These are phyloP conservation scores for Candida pseudofarinosa DNA, from an alignment of 805 yeast species.

Conservation along the genomic window DNA sequence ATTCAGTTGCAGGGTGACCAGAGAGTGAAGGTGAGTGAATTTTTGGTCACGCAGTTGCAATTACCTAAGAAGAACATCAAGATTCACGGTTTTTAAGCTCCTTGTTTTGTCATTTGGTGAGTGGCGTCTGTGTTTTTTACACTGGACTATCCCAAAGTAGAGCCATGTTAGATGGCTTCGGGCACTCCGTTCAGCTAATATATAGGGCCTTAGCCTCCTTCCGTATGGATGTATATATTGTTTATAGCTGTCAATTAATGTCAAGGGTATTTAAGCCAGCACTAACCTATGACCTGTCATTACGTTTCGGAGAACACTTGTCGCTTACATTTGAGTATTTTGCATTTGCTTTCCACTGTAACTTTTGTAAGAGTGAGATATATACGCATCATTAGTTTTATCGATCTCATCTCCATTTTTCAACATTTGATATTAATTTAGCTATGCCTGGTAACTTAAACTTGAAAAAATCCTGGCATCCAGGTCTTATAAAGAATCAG, in stretches of 20 bases:
- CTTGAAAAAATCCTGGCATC: conserved; percentile 94
- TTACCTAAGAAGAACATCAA: conserved; percentile 95
- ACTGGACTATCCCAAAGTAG: neutral
- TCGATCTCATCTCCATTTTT: no score
- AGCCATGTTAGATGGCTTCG: neutral
- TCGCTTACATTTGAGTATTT: no score
- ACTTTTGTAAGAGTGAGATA: no score
- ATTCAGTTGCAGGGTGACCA: conserved; percentile 99
- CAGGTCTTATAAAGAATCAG: conserved; percentile 79
- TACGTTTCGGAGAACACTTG: no score
- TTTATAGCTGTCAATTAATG: neutral
- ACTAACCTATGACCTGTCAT: no score
- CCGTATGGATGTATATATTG: neutral
- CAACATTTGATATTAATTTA: neutral
- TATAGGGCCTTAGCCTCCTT: neutral
- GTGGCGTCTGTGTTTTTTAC: neutral
- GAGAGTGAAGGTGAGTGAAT: conserved; percentile 93
- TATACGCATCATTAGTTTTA: no score
- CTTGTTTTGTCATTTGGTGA: neutral
- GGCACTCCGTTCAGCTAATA: neutral
- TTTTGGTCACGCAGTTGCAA: conserved; percentile 79
- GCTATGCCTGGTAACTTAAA: conserved; percentile 76
- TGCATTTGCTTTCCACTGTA: no score
- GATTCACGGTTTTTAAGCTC: conserved; percentile 87
- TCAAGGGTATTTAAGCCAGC: neutral